Percentiles rank a stretch among this genome's conserved stretches.
phyloP scores from a whole-genome alignment of 352 stramenopile genomes.

The Globisporangium polare region DNA sequence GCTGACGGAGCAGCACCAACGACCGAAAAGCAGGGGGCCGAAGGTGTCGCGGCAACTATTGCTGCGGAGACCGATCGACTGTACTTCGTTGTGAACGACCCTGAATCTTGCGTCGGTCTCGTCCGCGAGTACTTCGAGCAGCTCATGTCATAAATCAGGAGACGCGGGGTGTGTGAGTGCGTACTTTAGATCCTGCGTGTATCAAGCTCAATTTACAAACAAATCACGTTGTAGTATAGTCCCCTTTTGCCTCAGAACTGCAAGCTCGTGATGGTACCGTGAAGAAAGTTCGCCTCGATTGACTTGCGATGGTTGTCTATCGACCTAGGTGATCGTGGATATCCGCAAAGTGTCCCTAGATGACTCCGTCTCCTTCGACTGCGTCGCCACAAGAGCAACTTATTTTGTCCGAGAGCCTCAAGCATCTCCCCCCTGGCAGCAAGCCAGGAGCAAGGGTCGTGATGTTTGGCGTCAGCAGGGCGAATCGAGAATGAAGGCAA shows the following conservation, averaged over 20 bases:
- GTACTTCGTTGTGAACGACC: conserved; percentile 17
- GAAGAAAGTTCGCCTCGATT: no score
- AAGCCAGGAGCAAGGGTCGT: no score
- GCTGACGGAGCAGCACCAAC: not conserved
- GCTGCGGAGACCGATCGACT: conserved; percentile 2
- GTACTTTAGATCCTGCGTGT: not conserved
- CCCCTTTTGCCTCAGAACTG: not conserved
- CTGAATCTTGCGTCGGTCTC: conserved; percentile 15
- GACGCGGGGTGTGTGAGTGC: not conserved
- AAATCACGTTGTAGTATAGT: not conserved
- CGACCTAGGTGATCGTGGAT: no score
- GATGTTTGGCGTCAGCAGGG: no score
- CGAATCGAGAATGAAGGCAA: no score
- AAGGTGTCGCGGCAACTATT: not conserved
- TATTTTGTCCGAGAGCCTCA: no score
- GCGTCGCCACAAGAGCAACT: no score
- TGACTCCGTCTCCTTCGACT: no score
- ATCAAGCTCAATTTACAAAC: not conserved
- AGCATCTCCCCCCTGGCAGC: no score
- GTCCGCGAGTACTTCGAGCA: conserved; percentile 18
- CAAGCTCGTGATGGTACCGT: not conserved
- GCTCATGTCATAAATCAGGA: conserved; percentile 7
- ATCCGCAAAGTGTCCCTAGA: no score
- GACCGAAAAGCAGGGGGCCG: not conserved
- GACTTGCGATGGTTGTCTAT: no score